Evolutionary conservation across 2,329 filamentous ascomycete species (phyloP).

Genomic region (Lecanicillium sp.): DNA sequence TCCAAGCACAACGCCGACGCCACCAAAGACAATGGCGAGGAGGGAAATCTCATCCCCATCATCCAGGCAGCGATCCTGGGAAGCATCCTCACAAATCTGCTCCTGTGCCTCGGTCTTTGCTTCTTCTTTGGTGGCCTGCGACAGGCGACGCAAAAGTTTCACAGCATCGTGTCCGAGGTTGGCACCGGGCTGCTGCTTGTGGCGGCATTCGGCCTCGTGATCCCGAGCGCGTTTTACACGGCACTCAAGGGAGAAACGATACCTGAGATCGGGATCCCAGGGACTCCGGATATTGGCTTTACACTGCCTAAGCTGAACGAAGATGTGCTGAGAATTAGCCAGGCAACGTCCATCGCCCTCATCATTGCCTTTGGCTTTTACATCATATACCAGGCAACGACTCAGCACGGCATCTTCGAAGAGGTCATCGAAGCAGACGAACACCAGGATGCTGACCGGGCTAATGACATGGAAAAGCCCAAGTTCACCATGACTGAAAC

Average conservation of each 20-base stretch:
- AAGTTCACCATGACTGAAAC: conserved; percentile 62
- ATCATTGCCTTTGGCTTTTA: conserved; percentile 50
- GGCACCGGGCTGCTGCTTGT: conserved; percentile 59
- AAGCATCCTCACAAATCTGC: conserved; percentile 59
- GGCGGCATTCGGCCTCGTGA: conserved; percentile 33
- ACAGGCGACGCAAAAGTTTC: conserved; percentile 52
- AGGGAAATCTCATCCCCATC: conserved; percentile 42
- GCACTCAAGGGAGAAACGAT: conserved; percentile 23
- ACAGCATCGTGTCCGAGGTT: conserved; percentile 59
- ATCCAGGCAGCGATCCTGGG: conserved; percentile 64
- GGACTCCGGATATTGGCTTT: conserved; percentile 17
- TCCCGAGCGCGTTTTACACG: conserved; percentile 27
- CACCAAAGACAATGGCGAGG: conserved; percentile 16
- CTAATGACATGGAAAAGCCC: conserved; percentile 46
- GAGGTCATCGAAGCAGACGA: conserved; percentile 43
- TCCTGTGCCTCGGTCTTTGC: conserved; percentile 60
- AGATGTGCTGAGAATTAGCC: conserved; percentile 51
- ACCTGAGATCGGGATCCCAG: conserved; percentile 14
- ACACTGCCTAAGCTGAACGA: conserved; percentile 29
- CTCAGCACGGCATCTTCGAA: conserved; percentile 56
- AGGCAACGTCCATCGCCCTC: conserved; percentile 54
- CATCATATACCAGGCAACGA: conserved; percentile 55
- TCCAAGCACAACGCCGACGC: conserved; percentile 18
- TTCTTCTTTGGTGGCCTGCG: conserved; percentile 59
- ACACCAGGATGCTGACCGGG: conserved; percentile 47